Conservation (phyloP, 2,329 filamentous ascomycete species). For the Simplicillium sp. region DNA sequence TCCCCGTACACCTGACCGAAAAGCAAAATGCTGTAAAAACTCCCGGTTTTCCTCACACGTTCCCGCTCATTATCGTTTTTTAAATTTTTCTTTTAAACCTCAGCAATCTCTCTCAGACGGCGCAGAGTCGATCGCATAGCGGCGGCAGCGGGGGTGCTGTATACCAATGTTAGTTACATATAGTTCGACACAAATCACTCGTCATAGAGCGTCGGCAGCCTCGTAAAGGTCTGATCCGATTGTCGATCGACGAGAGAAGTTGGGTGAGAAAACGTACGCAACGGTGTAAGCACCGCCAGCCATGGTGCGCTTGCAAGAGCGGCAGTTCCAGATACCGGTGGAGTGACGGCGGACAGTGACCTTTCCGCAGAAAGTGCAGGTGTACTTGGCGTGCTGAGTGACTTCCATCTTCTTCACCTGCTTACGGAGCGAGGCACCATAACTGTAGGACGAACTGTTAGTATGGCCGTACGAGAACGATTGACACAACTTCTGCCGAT, state of each 20-base stretch:
- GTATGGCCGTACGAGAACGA: conserved; percentile 8
- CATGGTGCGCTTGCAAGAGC: conserved; percentile 79
- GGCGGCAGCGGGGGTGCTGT: conserved; percentile 81
- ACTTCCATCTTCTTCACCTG: conserved; percentile 98
- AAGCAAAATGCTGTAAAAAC: conserved; percentile 31
- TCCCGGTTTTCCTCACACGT: conserved; percentile 10
- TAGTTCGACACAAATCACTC: conserved; percentile 1
- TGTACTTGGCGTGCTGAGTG: conserved; percentile 93
- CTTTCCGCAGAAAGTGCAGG: conserved; percentile 99
- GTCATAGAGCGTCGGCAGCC: neutral
- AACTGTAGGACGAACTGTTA: conserved; percentile 44
- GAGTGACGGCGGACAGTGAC: conserved; percentile 82
- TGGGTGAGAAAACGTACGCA: conserved; percentile 55
- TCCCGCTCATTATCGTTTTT: conserved; percentile 9
- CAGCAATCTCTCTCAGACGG: conserved; percentile 93
- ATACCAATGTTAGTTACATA: conserved; percentile 14
- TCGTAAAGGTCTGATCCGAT: too few relatives aligned
- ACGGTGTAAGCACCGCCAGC: conserved; percentile 78
- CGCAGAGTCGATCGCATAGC: conserved; percentile 94
- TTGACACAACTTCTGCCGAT: neutral
- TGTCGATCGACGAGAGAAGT: neutral
- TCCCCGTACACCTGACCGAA: conserved; percentile 36
- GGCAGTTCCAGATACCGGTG: conserved; percentile 96
- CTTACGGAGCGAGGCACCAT: conserved; percentile 99
- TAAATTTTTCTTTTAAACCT: conserved; percentile 56